A percentile compares a stretch with the other conserved stretches of the same genome.
phyloP scores from a whole-genome alignment of 345 rosid species.

The Balakata baccata region DNA sequence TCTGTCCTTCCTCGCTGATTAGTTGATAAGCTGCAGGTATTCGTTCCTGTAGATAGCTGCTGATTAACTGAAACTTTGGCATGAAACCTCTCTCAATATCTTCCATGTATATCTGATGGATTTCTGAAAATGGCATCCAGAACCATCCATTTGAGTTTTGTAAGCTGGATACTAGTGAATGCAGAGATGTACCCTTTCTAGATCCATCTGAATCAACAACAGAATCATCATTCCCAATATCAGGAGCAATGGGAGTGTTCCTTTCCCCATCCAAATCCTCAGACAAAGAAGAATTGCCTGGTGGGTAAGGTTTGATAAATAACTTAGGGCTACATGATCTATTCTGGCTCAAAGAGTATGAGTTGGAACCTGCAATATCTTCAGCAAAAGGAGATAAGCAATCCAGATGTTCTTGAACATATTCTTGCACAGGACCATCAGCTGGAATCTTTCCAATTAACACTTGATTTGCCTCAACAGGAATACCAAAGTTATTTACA shows the following conservation, averaged over 20 bases:
- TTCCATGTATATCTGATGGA: constrained; percentile 46
- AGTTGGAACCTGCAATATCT: constrained; percentile 26
- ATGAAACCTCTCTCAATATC: constrained; percentile 58
- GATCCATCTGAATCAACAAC: constrained; percentile 24
- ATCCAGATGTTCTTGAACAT: constrained; percentile 21
- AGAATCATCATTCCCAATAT: constrained; percentile 24
- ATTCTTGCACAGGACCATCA: constrained; percentile 31
- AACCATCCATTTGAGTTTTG: constrained; percentile 62
- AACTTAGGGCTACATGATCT: constrained; percentile 13
- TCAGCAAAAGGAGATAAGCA: constrained; percentile 25
- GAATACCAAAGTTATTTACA: constrained; percentile 9
- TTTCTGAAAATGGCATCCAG: constrained; percentile 77
- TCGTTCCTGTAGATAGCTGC: constrained; percentile 39
- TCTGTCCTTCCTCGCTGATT: constrained; percentile 66
- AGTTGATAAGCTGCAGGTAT: constrained; percentile 47
- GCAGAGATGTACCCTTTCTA: constrained; percentile 29
- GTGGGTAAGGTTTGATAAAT: constrained; percentile 8
- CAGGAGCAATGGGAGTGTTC: constrained; percentile 34
- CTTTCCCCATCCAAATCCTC: constrained; percentile 34
- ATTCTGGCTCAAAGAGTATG: constrained; percentile 14
- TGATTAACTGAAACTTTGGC: constrained; percentile 48
- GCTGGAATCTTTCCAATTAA: constrained; percentile 41
- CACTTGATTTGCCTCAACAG: constrained; percentile 29
- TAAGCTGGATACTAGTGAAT: constrained; percentile 39
- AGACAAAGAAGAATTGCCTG: constrained; percentile 18